Evolutionary conservation across 768 basidiomycete genomes (phyloP).

Genomic region (Albatrellus ellisii): DNA sequence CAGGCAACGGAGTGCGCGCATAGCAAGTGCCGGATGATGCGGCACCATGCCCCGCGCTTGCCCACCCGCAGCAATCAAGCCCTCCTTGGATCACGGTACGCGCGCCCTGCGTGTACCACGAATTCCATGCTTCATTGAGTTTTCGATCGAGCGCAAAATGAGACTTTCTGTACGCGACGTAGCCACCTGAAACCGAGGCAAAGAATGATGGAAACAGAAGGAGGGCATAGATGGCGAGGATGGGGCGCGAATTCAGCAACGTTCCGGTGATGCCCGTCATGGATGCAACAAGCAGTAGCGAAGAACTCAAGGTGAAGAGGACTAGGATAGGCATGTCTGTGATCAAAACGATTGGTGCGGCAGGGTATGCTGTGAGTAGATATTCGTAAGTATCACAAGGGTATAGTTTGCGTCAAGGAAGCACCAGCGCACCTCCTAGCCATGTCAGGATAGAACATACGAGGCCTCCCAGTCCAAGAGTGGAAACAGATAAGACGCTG

Average conservation of each 20-base stretch:
- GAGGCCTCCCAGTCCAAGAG: conserved; percentile 38
- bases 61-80: conserved; percentile 55
- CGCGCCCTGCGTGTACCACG: conserved; percentile 40
- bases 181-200: too few relatives aligned
- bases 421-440: conserved; percentile 33
- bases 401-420: not conserved
- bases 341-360: conserved; percentile 49
- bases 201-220: conserved; percentile 64
- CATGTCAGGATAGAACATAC: conserved; percentile 42
- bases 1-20: conserved; percentile 45
- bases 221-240: conserved; percentile 53
- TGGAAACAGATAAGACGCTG: conserved; percentile 40
- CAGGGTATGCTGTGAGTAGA: conserved; percentile 34
- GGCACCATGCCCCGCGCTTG: conserved; percentile 45
- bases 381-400: too few relatives aligned
- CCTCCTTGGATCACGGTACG: conserved; percentile 48
- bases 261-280: conserved; percentile 47
- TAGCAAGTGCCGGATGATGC: conserved; percentile 47
- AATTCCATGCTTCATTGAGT: conserved; percentile 55
- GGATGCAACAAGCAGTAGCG: conserved; percentile 42
- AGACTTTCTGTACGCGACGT: too few relatives aligned
- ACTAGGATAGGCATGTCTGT: conserved; percentile 43
- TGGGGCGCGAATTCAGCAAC: conserved; percentile 52
- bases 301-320: conserved; percentile 44
- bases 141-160: conserved; percentile 52